Base-by-base conservation (phyloP, 2,329 filamentous ascomycete genomes). In the Fusarium sp. region DNA sequence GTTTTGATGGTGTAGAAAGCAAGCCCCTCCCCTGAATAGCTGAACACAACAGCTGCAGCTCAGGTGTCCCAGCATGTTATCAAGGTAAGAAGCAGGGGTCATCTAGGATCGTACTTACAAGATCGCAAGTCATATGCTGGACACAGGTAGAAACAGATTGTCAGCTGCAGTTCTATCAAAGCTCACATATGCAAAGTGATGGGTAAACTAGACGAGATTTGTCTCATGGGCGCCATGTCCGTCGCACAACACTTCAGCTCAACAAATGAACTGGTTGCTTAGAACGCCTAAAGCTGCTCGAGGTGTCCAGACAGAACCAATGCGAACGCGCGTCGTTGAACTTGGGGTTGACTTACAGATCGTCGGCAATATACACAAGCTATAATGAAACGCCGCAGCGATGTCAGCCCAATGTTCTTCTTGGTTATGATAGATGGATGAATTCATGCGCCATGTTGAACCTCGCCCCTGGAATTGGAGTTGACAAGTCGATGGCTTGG, bases 121-220 rank as follows among this genome's bases (percentile, higher is more conserved):
- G 91, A 88, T 96, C 93, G 88, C 94, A 96, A 82, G 93, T 96
- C 93, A 96, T 96, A 90, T 96, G 94, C 93, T 95, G 85, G 64
- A 71, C 70, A 66, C 45, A 72, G 71, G 72, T 63, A 71, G 64
- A 66, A 77, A 68, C 42, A 73, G 42, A 58, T 66, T 69, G 78
- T 80, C 71, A 80, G 79, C 75, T 73, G 75, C 67, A 66, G 35
- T 63, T 72, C 54, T 66, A 65, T 66, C 59, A 73, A 64, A 66
- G 67, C 42, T 66, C 63, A 61, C 57, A 59, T 59, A 73, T 66
- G 60, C 56, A 70, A 55, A 54, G 63, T 65, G 12, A 67, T 60
- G 66, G 61, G 63, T 41, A 53, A 45, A 66, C 54, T 63, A 62
- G 54, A 50, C 39, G 63, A 60, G 28, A 70, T 47, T 60, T 66